Evolutionary conservation across 2,329 filamentous ascomycete genomes (phyloP), one percentile per base, ranked within the genome.

Genomic region (Penicillium digitatum): DNA sequence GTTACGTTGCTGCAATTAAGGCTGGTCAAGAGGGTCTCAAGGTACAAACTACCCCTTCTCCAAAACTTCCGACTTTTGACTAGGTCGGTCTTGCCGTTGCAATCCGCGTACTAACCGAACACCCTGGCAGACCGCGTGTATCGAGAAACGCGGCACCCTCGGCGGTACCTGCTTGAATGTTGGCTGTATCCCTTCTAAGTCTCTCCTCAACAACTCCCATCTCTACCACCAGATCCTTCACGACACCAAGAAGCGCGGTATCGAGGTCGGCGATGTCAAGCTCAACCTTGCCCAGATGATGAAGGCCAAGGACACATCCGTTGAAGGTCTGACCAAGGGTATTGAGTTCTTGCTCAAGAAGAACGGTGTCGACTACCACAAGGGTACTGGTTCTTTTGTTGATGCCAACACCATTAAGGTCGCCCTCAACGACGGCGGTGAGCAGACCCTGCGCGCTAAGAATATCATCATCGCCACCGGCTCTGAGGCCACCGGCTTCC

Each of bases 271-370:
- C 72, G 90, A 96, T 79, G 93, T 99, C 71, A 95, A 95, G 78
- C 87, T 99, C 72, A 96, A 99, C 82, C 83, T 99, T 43, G 78
- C 81, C 69, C 87, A 94, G 76, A 91, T 99, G 85, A 96, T 99
- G 92, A 95, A 96, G 81, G 92, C 94, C 57, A 99, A 99, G 81
- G 93, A 99, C 49, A 88, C 86, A 34, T 95, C 94, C 49, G 94
- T 99, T 60, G 77, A 80, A 38, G 86, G 91, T 47, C 80, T 99
- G 64, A 99, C 94, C 64, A 97, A 97, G 82, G 94, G 94, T 74
- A 89, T 99, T 63, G 94, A 99, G 78, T 99, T 93, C 74, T 82
- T 99, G 61, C 88, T 99, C 79, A 97, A 97, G 87, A 97, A 99
- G 84, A 99, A 99, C 80, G 90, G 90, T 62, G 94, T 96, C 64